Base-by-base conservation (phyloP, 805 yeast genomes). In the Lachancea meyersii region DNA sequence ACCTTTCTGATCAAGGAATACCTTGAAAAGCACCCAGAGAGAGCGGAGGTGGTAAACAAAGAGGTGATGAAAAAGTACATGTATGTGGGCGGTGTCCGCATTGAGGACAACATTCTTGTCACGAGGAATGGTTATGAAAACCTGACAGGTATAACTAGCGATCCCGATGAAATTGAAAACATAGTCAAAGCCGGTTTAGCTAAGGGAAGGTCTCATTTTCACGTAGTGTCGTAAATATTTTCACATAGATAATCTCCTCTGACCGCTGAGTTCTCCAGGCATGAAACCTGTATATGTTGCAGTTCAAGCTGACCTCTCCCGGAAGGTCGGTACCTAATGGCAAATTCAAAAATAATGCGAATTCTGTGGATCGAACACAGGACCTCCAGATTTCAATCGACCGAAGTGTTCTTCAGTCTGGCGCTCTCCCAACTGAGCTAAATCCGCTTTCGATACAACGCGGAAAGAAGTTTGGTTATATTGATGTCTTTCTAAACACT, bases 31-130 rank as follows among this genome's bases (percentile, higher is more conserved):
- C 54, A 50, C 41, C 69, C 72, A 3, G 63, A 64, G 36, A 76
- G 76, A 52, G 48, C 64, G 27, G 77, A 76, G 53, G 84, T 67
- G 61, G 80, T 91, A 44, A 72, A 87, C 54, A 60, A 64, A 49
- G 79, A 76, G 0, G 79, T 83, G 5, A 69, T 91, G 48, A 79
- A 85, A 43, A 80, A 77, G 55, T 91, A 88, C 64, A 77, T 83
- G 82, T 76, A 82, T 51, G 77, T 93, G 44, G 98, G 98, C n/a
- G 98, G 98, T 35, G 96, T 91, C 5, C 78, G 98, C 63, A 87
- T 91, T 44, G 98, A 91, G 64, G 98, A 91, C 60, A 97, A 91
- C 58, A 74, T 93, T 32, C 67, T 86, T 35, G 82, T 91, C 23
- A 86, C 95, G 1, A 71, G 72, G 37, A 68, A 66, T 41, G 97